Base-by-base conservation (phyloP, 2,329 filamentous ascomycete genomes). In the Fusarium xylarioides region DNA sequence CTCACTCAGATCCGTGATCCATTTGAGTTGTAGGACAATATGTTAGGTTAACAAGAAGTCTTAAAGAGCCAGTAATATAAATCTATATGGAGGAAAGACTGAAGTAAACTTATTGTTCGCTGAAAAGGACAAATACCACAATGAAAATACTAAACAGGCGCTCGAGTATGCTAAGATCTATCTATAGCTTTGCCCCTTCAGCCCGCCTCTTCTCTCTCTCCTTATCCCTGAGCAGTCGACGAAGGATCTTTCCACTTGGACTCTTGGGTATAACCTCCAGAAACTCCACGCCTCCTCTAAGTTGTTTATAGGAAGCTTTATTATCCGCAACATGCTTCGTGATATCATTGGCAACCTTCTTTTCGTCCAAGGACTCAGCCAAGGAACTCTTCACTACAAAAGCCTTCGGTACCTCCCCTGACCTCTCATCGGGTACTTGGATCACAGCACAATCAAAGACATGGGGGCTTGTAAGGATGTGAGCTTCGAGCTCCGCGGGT, bases 361-460 rank as follows among this genome's bases (percentile, higher is more conserved):
- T 81, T 16, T 85, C 83, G 52, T 92, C 79, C 55, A 90, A 6
- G 1, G 88, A 0, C 82, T 81, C 21, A 81, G 83, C 10, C 76
- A 76, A 1, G 78, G 81, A 6, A 9, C 65, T 68, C 83, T 79
- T 74, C 85, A 91, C 89, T 28, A 92, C 82, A 68, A 86, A 92
- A 3, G 90, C 91, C 73, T 91, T 84, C 2, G 91, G 90, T 1
- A 91, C 86, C 77, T 92, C 90, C 9, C 88, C 89, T 4, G 89
- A 87, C 42, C 86, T 84, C 8, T 85, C 83, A 56, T 90, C 85
- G 0, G 89, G 91, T 1, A 94, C 84, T 21, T 91, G 90, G 65
- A 95, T 93, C 18, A 95, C 92, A 30, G 92, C 91, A 69, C 91
- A 92, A 80, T 95, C 93, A 19, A 89, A 88, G 26, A 95, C 92